Evolutionary conservation across 352 stramenopile species (phyloP), one percentile per base, ranked within the genome.

Genomic region (Pythium diclinum): DNA sequence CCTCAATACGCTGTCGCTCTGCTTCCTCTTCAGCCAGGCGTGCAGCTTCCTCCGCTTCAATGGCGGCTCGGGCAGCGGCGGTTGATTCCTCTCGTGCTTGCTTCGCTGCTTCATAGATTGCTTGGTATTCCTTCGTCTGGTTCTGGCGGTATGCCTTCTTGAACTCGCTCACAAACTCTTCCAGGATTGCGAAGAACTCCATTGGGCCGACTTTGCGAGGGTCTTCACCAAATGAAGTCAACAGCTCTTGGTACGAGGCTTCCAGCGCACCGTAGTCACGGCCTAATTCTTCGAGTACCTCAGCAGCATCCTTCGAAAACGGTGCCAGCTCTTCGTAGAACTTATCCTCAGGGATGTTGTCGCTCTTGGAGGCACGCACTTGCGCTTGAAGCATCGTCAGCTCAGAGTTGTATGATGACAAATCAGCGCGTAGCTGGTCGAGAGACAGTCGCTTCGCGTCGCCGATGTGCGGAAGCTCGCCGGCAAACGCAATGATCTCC

Each of bases 141-240:
- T 95, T 95, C 65, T 92, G 82, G 32, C 86, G 84, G 48, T 92
- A 95, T 0, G 86, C 86, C 61, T 95, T 95, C 71, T 95, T 95
- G 63, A 95, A 92, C 53, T 93, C 87, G 1, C 71, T 87, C 40
- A 91, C 79, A 59, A 95, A 95, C 56, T 94, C 83, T 52, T 94
- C 81, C 47, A 95, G 23, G 56, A 92, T 89, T 13, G 76, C 73
- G 49, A 95, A 95, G 56, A 94, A 95, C 23, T 93, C 84, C 64
- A 88, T 92, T 2, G 87, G 82, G 3, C 85, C 83, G 55, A 93
- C 74, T 55, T 92, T 95, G 2, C 85, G 74, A 13, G 87, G 78
- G 51, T 95, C 87, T 63, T 95, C 87, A 23, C 87, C 87, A 63
- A 95, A 94, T 1, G 87, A 92, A n/a, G 71, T 79, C 40, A 95